Evolutionary conservation across 805 yeast genomes (phyloP), one percentile per base, ranked within the genome.

Genomic region (Starmerella kuoi): DNA sequence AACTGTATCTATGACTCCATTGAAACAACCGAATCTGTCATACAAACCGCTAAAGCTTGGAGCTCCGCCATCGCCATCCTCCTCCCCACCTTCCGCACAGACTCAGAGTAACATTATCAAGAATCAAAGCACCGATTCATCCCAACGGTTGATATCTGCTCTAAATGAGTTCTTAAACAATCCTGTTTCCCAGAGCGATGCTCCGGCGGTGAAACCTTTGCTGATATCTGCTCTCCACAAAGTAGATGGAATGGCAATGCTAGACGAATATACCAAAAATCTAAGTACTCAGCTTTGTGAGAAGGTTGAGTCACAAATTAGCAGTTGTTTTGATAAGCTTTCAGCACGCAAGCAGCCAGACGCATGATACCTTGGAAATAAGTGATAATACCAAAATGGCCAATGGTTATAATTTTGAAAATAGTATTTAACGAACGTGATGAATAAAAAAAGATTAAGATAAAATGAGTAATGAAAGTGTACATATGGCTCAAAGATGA

Each of bases 181-280:
- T 22, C 37, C 45, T 17, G 33, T 25, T 7, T 4, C 17, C 15
- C 31, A 17, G 9, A 23, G 17, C 5, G 36, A 33, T 4, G 24
- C 19, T 22, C 31, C 22, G 6, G 33, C 37, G 14, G 47, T 52
- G 19, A 37, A 40, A 24, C 17, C 40, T 5, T 38, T 46, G 26
- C 45, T 53, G 23, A 17, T 45, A 4, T 11, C 46, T 5, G 56
- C 55, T 3, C 45, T 53, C 22, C 46, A 43, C 31, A 50, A 50
- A 25, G 15, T 42, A 5, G 51, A 53, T 25, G 51, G 46, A 2
- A 25, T 46, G 2, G 39, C 50, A 1, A 27, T 46, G 17, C 42
- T 39, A 3, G 45, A 49, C 12, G 33, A 31, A n/a, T n/a, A 11
- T n/a, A 14, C 33, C 8, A 31, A n/a, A n/a, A 31, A 14, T 9